Evolutionary conservation across 805 yeast genomes (phyloP), one percentile per base, ranked within the genome.

Genomic region (Brettanomyces nanus): DNA sequence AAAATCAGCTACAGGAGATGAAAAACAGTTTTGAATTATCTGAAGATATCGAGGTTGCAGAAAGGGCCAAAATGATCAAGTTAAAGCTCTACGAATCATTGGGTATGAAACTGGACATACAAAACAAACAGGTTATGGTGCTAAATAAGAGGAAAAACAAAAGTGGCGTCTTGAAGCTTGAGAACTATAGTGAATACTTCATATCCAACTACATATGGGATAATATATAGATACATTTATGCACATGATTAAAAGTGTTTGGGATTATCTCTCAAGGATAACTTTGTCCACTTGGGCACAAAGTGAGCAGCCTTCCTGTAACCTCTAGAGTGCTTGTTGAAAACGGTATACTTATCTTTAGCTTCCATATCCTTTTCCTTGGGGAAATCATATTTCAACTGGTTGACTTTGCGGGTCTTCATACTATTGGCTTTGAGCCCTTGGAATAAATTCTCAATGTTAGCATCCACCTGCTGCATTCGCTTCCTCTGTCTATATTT

Each of bases 201-300:
- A 71, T 82, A 22, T 71, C 85, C 11, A 84, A 85, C 51, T 80
- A 74, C 52, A 72, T 85, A 23, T 85, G 95, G 95, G 92, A 83
- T 43, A 69, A 72, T 38, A 46, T 75, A 45, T 68, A 42, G 47
- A 9, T 7, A 14, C 30, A 28, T 7, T 11, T 28, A 11, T 28
- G 7, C 13, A 33, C 25, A 19, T 38, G 25, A 28, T 55, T 65
- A 84, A 58, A 73, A 80, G 54, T 79, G 71, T 42, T 70, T 70
- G 32, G 96, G 96, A 53, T 84, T 82, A 41, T 73, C 77, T 66
- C 96, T 78, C 59, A 80, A 71, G 6, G 94, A 75, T 45, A 76
- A 58, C 65, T 80, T 86, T 38, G 97, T 87, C 95, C 95, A 87
- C 56, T 87, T 85, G 17, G 96, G 95, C 31, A 81, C 83, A 59